These are phyloP conservation scores for Fusarium siculi DNA, from an alignment of 2,329 filamentous ascomycete genomes.

Conservation along the genomic window DNA sequence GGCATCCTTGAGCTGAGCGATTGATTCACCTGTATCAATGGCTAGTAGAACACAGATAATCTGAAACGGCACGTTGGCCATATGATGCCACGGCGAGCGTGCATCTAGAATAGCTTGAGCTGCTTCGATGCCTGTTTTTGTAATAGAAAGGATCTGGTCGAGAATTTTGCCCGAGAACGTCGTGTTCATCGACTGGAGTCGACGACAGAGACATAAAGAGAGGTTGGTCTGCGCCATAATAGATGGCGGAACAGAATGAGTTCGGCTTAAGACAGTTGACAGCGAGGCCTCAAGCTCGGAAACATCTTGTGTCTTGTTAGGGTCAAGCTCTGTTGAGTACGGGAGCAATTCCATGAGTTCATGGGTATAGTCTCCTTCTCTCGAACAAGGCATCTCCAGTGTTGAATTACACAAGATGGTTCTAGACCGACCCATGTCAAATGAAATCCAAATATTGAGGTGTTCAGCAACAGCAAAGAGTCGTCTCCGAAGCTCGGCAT, in stretches of 20 bases:
- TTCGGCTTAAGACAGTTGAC: conserved; percentile 52
- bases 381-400: conserved; percentile 51
- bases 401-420: conserved; percentile 60
- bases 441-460: conserved; percentile 69
- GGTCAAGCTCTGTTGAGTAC: conserved; percentile 64
- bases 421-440: conserved; percentile 66
- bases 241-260: conserved; percentile 55
- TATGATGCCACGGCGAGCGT: conserved; percentile 66
- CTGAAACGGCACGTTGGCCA: conserved; percentile 69
- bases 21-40: conserved; percentile 62
- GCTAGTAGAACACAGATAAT: conserved; percentile 65
- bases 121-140: conserved; percentile 57
- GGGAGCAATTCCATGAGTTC: conserved; percentile 65
- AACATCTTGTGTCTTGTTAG: conserved; percentile 55
- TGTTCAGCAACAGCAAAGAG: conserved; percentile 64
- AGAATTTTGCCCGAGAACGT: conserved; percentile 55
- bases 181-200: conserved; percentile 61
- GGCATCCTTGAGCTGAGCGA: conserved; percentile 60
- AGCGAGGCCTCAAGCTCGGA: conserved; percentile 57
- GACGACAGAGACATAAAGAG: conserved; percentile 64
- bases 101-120: conserved; percentile 57
- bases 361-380: conserved; percentile 54
- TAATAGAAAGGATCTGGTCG: conserved; percentile 59
- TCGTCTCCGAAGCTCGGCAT: conserved; percentile 54
- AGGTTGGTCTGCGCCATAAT: conserved; percentile 65